These are phyloP conservation scores for Glycine soja DNA, from an alignment of 306 rosid genomes.

Conservation along the genomic window DNA sequence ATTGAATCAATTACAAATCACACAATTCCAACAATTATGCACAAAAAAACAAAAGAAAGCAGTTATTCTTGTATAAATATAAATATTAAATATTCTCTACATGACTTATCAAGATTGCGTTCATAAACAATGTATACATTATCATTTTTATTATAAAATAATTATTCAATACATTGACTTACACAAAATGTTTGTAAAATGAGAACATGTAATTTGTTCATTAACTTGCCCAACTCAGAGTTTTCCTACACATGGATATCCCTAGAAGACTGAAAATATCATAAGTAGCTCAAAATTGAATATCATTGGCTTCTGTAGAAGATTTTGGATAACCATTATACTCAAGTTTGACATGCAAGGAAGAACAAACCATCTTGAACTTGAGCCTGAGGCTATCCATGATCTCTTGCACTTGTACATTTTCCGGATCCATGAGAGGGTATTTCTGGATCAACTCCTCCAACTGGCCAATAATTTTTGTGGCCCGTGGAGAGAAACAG, in stretches of 20 bases:
- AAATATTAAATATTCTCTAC: background rate
- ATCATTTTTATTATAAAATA: background rate
- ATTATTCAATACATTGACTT: slow-evolving; percentile 1
- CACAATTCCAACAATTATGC: background rate
- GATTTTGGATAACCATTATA: slow-evolving; percentile 66
- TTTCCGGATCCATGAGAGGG: slow-evolving; percentile 78
- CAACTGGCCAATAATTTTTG: slow-evolving; percentile 66
- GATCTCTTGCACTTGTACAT: slow-evolving; percentile 63
- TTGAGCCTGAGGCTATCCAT: slow-evolving; percentile 79
- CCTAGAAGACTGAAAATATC: background rate
- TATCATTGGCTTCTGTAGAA: slow-evolving; percentile 50
- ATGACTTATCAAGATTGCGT: background rate
- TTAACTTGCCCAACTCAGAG: background rate
- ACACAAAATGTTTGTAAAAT: background rate
- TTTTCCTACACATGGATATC: background rate
- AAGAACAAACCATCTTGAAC: slow-evolving; percentile 70
- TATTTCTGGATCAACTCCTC: slow-evolving; percentile 65
- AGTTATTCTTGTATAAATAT: background rate
- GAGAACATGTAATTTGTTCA: background rate
- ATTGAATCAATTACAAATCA: background rate
- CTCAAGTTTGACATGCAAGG: slow-evolving; percentile 73
- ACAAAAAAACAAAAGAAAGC: slow-evolving; percentile 5
- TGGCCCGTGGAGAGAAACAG: slow-evolving; percentile 62
- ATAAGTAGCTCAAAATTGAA: slow-evolving; percentile 53
- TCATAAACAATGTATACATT: background rate